phyloP scores from a whole-genome alignment of 78 protist genomes.

The Creolimax fragrantissima region DNA sequence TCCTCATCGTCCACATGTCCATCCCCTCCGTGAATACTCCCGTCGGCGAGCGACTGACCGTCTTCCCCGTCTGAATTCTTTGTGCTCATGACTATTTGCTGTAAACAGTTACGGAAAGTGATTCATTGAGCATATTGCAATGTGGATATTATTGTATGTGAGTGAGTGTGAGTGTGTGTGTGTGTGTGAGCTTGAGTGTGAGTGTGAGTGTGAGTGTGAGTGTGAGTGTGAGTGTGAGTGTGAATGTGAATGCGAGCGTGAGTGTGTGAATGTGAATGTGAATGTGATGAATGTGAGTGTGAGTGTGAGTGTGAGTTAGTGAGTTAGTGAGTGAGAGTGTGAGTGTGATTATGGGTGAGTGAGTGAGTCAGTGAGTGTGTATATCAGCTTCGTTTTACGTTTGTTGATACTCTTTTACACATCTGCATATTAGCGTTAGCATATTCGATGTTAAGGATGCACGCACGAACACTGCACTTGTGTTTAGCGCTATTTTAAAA shows the following conservation, averaged over 20 bases:
- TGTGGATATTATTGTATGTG: not conserved
- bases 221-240: not conserved
- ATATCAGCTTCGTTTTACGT: too few species aligned
- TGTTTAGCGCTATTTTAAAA: too few species aligned
- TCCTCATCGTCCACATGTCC: not conserved
- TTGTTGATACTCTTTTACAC: too few species aligned
- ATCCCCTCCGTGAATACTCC: too few species aligned
- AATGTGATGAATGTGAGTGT: not conserved
- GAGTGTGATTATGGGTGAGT: too few species aligned
- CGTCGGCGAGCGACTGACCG: too few species aligned
- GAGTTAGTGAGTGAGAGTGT: too few species aligned
- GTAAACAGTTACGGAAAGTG: not conserved
- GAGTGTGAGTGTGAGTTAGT: not conserved
- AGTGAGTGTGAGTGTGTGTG: not conserved
- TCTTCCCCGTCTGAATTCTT: too few species aligned
- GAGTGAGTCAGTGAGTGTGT: too few species aligned
- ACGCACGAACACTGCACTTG: too few species aligned
- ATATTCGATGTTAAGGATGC: too few species aligned
- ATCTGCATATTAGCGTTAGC: too few species aligned
- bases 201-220: not conserved
- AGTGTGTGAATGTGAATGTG: not conserved
- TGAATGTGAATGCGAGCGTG: not conserved
- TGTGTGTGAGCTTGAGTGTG: constrained; percentile 13
- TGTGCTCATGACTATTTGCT: not conserved
- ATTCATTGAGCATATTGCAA: not conserved